phyloP scores from a whole-genome alignment of 805 yeast genomes.

The Lipomyces orientalis region DNA sequence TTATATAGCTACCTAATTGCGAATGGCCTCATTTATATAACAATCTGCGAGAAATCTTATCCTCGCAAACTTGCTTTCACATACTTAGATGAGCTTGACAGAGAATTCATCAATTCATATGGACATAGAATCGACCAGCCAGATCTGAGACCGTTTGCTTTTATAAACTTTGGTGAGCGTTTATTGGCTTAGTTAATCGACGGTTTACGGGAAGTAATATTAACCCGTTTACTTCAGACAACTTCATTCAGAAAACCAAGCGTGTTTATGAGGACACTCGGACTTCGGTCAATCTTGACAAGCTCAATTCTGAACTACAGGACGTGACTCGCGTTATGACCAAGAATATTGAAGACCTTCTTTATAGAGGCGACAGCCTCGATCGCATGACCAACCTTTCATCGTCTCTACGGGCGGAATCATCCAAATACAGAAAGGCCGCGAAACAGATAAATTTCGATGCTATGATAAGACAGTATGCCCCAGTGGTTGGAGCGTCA shows the following conservation, averaged over 20 bases:
- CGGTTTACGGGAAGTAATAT: background rate
- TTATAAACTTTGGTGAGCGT: constrained; percentile 68
- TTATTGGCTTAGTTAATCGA: background rate
- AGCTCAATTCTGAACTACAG: constrained; percentile 81
- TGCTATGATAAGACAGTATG: constrained; percentile 84
- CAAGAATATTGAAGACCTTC: constrained; percentile 91
- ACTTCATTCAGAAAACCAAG: constrained; percentile 75
- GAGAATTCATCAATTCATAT: constrained; percentile 80
- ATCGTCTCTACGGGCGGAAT: constrained; percentile 75
- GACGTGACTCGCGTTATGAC: constrained; percentile 97
- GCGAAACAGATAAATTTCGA: constrained; percentile 92
- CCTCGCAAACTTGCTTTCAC: constrained; percentile 90
- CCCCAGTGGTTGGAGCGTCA: constrained; percentile 78
- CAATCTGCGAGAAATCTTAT: constrained; percentile 76
- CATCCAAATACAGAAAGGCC: constrained; percentile 84
- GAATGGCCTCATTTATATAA: constrained; percentile 73
- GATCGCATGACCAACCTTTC: constrained; percentile 92
- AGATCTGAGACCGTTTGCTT: constrained; percentile 86
- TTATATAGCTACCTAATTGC: constrained; percentile 58
- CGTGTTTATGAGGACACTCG: constrained; percentile 89
- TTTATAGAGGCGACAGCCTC: constrained; percentile 92
- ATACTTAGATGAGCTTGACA: constrained; percentile 78
- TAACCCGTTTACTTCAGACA: constrained; percentile 36
- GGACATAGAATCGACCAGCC: constrained; percentile 68
- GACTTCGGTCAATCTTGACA: constrained; percentile 86